Evolutionary conservation across 169 alveolate species (phyloP), one percentile per base, ranked within the genome.

Genomic region (Cryptosporidium meleagridis): DNA sequence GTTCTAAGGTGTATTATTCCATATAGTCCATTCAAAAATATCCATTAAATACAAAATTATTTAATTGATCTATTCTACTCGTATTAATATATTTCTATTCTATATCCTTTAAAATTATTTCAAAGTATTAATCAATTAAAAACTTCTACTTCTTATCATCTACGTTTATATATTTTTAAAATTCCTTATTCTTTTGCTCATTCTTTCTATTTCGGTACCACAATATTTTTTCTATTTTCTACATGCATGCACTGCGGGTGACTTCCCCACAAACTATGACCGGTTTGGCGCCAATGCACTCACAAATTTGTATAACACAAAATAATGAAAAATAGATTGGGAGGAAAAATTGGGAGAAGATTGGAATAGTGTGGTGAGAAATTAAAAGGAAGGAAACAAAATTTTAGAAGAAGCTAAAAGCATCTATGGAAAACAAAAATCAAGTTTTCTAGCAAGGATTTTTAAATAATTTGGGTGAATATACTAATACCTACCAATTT

Each of bases 251-350:
- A 18, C 0, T 21, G 48, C 72, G 72, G 72, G 72, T 65, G 72
- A 65, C 72, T 33, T 65, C 72, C 72, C 72, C 72, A 65, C 72
- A 65, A 29, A 29, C 23, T 29, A 8, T 65, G 72, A 65, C 72
- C 72, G 18, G 51, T 65, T 65, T 33, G 72, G 72, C 72, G 72
- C 72, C 72, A 65, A 65, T 65, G 72, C 72, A 65, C 72, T 65
- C 72, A 65, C 69, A 23, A 59, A 65, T 65, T 65, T 65, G 48
- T 29, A 65, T 65, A 35, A 16, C 7, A 59, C 21, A 26, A 35
- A 65, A 12, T 65, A 37, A 53, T 33, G n/a, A 65, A 65, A 35
- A 65, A 16, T 65, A 35, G 41, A 35, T 29, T 65, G 26, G 44
- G 72, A 37, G 44, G 72, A 37, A 65, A 48, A 65, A 21, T 65